Conservation (phyloP, 495 filamentous ascomycete genomes). For the Lasiosphaeria ovina region DNA sequence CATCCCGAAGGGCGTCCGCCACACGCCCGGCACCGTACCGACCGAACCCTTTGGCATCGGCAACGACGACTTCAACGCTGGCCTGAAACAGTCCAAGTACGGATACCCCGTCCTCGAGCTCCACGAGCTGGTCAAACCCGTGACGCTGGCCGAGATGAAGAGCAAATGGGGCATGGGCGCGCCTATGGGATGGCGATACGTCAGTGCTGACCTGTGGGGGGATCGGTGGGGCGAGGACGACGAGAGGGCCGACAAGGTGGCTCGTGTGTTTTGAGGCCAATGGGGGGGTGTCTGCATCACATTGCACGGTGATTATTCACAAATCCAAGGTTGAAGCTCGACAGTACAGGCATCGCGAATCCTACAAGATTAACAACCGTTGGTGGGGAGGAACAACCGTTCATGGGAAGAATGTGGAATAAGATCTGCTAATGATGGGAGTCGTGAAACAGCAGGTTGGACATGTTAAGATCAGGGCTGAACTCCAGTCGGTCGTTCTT, state of each 20-base stretch:
- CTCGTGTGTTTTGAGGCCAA: conserved; percentile 19
- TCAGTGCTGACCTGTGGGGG: conserved; percentile 19
- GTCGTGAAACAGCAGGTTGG: no score
- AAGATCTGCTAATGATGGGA: no score
- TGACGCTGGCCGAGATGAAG: conserved; percentile 29
- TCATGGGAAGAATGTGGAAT: no score
- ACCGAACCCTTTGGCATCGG: conserved; percentile 35
- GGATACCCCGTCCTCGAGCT: conserved; percentile 38
- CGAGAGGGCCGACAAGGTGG: conserved; percentile 14
- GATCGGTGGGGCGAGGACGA: conserved; percentile 19
- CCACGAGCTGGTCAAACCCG: conserved; percentile 29
- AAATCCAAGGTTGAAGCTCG: no score
- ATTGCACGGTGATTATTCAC: no score
- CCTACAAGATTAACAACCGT: no score
- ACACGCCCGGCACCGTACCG: conserved; percentile 32
- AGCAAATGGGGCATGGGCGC: conserved; percentile 25
- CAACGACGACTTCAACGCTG: conserved; percentile 43
- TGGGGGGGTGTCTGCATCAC: no score
- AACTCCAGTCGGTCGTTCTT: no score
- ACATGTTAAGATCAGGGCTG: no score
- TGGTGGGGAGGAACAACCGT: no score
- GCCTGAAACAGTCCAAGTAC: conserved; percentile 34
- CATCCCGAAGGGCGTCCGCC: conserved; percentile 17
- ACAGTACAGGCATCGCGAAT: no score
- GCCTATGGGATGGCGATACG: conserved; percentile 35